Base-by-base conservation (phyloP, 83 land plant genomes). In the Diphasiastrum complanatum region DNA sequence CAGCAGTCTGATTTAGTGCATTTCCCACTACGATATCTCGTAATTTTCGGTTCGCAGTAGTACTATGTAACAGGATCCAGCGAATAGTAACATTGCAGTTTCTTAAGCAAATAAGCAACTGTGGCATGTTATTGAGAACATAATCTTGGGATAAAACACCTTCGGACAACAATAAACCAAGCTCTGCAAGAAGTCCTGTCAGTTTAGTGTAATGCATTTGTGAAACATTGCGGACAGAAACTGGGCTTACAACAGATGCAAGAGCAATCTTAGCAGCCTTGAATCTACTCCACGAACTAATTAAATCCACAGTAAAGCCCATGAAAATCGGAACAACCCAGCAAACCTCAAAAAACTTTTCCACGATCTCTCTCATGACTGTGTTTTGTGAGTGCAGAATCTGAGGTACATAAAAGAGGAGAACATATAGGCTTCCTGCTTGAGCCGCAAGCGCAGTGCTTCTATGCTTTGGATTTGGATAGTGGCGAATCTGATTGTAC, bases 291-390 rank as follows among this genome's bases (percentile, higher is more conserved):
- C 80, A 79, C 33, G 80, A 45, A 40, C 30, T 33, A 1, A 65
- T 70, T 30, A 79, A 33, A 70, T 75, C 82, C 61, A 79, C 71
- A 23, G 80, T 66, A 62, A 76, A 79, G 23, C 75, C 75, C 79
- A 78, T 69, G 41, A 64, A 78, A 29, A 78, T 65, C 8, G 81
- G 80, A 36, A 78, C 24, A 29, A 78, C 73, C 80, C 80, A 78
- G 47, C 45, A 32, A 33, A 61, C 70, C 19, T 47, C 58, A 37
- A 78, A 69, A 40, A 75, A 74, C 64, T 78, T 77, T 33, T 78
- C 81, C 68, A 78, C 68, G 8, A 78, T 61, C 37, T 75, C 81
- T 30, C 64, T 57, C 81, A 78, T 78, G 10, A 69, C 53, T 28
- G 46, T 20, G 20, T 35, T 33, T 30, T 69, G 79, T 45, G 40